Evolutionary conservation across 495 filamentous ascomycete genomes (phyloP), one percentile per base, ranked within the genome.

Genomic region (Pyrenopolyporus hunteri): DNA sequence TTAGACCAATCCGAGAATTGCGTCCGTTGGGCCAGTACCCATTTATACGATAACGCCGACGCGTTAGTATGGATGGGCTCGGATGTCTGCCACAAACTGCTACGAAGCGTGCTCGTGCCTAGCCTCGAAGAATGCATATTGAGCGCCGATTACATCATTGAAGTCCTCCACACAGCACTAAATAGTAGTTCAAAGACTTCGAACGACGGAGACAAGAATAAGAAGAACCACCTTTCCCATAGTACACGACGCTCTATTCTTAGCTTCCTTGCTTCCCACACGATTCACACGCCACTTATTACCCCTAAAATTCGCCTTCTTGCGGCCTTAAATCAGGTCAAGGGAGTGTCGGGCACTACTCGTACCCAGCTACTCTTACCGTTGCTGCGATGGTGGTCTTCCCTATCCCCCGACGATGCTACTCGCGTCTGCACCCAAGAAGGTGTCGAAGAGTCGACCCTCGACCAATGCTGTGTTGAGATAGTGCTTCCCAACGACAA

Each of bases 81-180:
- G 2, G 80, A 83, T 11, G 83, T 87, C 37, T 75, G 73, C 2
- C 70, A 80, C 14, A 83, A 83, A 43, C 74, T 97, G 8, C 59
- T 96, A 6, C 74, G 81, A 13, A 82, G 80, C 14, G 75, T 87
- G 19, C 70, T 97, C 26, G 67, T 89, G 17, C 87, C 89, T 1
- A 82, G 78, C 4, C 67, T 97, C 13, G 92, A 97, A 67, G 93
- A 96, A 72, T 93, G 87, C 64, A 80, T 91, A 7, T 75, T 96
- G 14, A 92, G 97, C 68, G 73, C 82, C 4, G 82, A 76, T 28
- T 81, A 92, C 35, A 74, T 93, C 19, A 74, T 78, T 7, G 80
- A 79, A 16, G 78, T 82, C 6, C 65, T 95, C n/a, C 82, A 82
- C 44, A 78, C 76, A 40, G 73, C 76, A 1, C 61, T 92, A 17